Evolutionary conservation across 2,329 filamentous ascomycete species (phyloP), one percentile per base, ranked within the genome.

Genomic region (Elsinoe ampelina): DNA sequence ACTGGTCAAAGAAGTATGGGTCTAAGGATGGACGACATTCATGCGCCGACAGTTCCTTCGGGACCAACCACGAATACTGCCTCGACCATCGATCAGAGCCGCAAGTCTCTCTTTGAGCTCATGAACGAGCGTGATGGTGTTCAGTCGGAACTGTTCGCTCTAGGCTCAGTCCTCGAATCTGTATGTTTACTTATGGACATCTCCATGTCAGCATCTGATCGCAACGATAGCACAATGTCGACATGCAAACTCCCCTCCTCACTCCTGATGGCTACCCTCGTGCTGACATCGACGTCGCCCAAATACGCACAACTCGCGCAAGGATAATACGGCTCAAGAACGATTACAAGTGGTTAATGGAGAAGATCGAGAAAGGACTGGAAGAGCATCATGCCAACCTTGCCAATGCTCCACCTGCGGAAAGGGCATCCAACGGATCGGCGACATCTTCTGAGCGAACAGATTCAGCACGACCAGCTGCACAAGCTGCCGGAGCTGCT

Each of bases 231-330:
- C 92, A 97, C 76, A 84, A 86, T 43, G 92, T 95, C 55, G 85
- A 87, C 65, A 98, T 98, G 93, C 85, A 86, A 65, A 96, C 93
- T 6, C 79, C 83, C 58, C 81, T 98, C 38, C 82, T 89, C 20
- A 96, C 92, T 12, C 81, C 84, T 60, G 93, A 97, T 72, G 93
- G 93, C 48, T 98, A 89, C 69, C 93, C 93, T 32, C 82, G 93
- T 68, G 85, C 88, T 65, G 93, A 98, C 71, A 85, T 98, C 61
- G 93, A 98, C 70, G 87, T 98, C 61, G 86, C 93, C 22, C 92
- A 96, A 73, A 93, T 98, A 68, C 88, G 93, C 60, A 95, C 89
- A n/a, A 95, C 91, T 36, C 81, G 93, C 71, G 82, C 91, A 26
- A 84, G 88, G 59, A 95, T 98, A 63, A 93, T 97, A 63, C 79